Evolutionary conservation across 306 rosid species (phyloP).

Genomic region (Dalbergia oliveri): DNA sequence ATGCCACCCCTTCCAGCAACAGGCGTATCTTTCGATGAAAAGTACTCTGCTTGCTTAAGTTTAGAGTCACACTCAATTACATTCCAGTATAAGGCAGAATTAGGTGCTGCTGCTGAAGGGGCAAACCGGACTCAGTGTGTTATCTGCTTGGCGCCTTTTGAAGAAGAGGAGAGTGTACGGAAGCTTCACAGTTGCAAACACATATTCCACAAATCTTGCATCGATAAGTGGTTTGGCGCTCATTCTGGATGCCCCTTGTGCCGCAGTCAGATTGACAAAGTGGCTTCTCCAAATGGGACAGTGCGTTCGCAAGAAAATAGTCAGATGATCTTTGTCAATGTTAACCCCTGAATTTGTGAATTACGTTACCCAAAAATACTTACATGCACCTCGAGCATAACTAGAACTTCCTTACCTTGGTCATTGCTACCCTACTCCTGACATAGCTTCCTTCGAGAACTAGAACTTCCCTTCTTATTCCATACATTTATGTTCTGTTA

Average conservation of each 20-base stretch:
- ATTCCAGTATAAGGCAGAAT: constrained; percentile 37
- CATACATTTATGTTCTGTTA: constrained; percentile 4
- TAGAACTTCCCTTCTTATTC: background rate
- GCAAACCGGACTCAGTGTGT: constrained; percentile 49
- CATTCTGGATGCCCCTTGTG: constrained; percentile 58
- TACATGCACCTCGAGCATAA: too few species aligned
- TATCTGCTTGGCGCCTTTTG: constrained; percentile 52
- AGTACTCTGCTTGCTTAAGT: constrained; percentile 43
- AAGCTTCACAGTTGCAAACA: constrained; percentile 58
- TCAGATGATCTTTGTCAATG: constrained; percentile 31
- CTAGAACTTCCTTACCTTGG: background rate
- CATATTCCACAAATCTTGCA: constrained; percentile 52
- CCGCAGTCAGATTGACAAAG: constrained; percentile 48
- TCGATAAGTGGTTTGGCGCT: constrained; percentile 55
- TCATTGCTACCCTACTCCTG: constrained; percentile 12
- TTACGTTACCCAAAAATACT: background rate
- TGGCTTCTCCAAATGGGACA: constrained; percentile 26
- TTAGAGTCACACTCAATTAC: constrained; percentile 54
- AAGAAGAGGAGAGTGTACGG: constrained; percentile 49
- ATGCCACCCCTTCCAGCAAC: constrained; percentile 37
- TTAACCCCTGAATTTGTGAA: constrained; percentile 24
- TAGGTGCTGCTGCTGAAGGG: constrained; percentile 22
- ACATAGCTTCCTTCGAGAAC: constrained; percentile 4
- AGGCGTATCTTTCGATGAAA: constrained; percentile 30
- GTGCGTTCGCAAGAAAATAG: constrained; percentile 32